Conservation (phyloP, 306 rosid species). For the Quercus parvula region DNA sequence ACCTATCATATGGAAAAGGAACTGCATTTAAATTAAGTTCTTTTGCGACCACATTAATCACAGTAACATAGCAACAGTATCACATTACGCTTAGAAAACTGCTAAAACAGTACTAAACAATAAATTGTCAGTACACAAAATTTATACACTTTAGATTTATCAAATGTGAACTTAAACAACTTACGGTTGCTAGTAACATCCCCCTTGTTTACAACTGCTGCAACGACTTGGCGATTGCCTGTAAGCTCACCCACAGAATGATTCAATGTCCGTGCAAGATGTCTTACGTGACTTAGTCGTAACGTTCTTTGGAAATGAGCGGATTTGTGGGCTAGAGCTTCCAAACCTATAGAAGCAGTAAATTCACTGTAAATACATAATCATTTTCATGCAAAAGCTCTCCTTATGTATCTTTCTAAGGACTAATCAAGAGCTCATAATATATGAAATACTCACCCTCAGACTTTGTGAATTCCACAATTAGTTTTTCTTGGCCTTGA, state of each 20-base stretch:
- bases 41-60: not conserved
- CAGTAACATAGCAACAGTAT: not conserved
- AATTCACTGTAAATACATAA: not conserved
- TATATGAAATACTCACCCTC: conserved; percentile 33
- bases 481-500: conserved; percentile 28
- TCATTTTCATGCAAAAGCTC: not conserved
- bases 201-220: conserved; percentile 27
- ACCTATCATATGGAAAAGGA: conserved; percentile 16
- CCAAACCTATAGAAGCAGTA: conserved; percentile 32
- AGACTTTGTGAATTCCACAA: conserved; percentile 6
- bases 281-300: conserved; percentile 54
- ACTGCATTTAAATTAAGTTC: not conserved
- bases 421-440: not conserved
- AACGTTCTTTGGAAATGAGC: conserved; percentile 16
- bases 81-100: not conserved
- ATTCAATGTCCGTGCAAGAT: conserved; percentile 46
- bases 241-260: conserved; percentile 19
- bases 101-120: not conserved
- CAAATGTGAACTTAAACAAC: conserved; percentile 6
- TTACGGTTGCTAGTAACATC: conserved; percentile 31
- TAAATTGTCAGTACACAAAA: not conserved
- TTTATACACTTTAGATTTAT: not conserved
- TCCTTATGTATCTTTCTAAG: not conserved
- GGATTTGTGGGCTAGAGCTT: conserved; percentile 31
- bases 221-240: conserved; percentile 15